A percentile compares a stretch with the other conserved stretches of the same genome.
phyloP scores from a whole-genome alignment of 169 alveolate genomes.

The Plasmodium berghei region DNA sequence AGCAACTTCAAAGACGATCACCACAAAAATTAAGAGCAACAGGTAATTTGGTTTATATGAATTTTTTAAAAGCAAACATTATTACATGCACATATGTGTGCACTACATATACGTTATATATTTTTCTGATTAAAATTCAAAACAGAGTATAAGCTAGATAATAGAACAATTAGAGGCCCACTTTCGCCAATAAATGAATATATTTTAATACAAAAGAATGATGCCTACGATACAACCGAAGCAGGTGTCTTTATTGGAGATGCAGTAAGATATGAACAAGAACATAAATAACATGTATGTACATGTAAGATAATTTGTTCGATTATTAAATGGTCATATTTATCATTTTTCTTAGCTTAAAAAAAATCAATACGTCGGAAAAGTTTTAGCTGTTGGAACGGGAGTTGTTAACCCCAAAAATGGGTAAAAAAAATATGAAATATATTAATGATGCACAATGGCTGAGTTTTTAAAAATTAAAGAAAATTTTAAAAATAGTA shows the following conservation, averaged over 20 bases:
- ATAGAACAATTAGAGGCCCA: conserved; percentile 69
- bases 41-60: background rate
- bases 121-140: background rate
- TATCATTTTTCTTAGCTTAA: conserved; percentile 5
- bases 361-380: conserved; percentile 69
- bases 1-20: conserved; percentile 34
- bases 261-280: conserved; percentile 14
- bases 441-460: conserved; percentile 26
- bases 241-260: conserved; percentile 75
- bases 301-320: background rate
- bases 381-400: conserved; percentile 61
- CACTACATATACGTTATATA: background rate
- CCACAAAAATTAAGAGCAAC: conserved; percentile 50
- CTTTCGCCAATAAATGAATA: conserved; percentile 57
- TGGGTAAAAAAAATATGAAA: conserved; percentile 37
- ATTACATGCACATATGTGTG: background rate
- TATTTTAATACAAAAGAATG: conserved; percentile 56
- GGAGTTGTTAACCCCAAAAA: conserved; percentile 65
- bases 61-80: background rate
- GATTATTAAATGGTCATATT: background rate
- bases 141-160: conserved; percentile 48
- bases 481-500: conserved; percentile 65
- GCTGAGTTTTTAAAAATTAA: conserved; percentile 75
- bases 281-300: background rate
- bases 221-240: conserved; percentile 70